phyloP scores from a whole-genome alignment of 2,329 filamentous ascomycete genomes.

The Penicillium olsonii region DNA sequence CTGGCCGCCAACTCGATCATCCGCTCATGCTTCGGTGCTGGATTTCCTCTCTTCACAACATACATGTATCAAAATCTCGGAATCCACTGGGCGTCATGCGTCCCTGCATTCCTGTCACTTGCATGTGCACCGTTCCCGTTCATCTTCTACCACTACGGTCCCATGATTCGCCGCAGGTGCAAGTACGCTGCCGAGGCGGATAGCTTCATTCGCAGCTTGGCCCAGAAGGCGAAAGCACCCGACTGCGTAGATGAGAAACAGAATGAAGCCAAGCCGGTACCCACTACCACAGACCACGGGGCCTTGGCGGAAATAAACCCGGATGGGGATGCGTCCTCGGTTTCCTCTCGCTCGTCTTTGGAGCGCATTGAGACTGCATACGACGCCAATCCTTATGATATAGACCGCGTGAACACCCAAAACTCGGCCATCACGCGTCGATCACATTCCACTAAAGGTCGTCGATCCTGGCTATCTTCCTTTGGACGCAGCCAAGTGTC shows the following conservation, averaged over 20 bases:
- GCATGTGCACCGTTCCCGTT: slow-evolving; percentile 41
- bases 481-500: slow-evolving; percentile 1
- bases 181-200: slow-evolving; percentile 38
- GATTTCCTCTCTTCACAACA: slow-evolving; percentile 46
- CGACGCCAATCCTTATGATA: slow-evolving; percentile 34
- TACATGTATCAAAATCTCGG: slow-evolving; percentile 44
- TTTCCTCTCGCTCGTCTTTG: slow-evolving; percentile 12
- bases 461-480: slow-evolving; percentile 7
- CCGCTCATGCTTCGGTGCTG: slow-evolving; percentile 44
- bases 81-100: slow-evolving; percentile 45
- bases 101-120: slow-evolving; percentile 45
- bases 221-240: slow-evolving; percentile 9
- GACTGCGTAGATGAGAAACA: not conserved
- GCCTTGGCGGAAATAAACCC: not conserved
- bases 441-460: slow-evolving; percentile 10
- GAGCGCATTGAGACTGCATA: slow-evolving; percentile 19
- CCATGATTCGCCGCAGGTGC: slow-evolving; percentile 35
- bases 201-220: slow-evolving; percentile 30
- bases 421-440: slow-evolving; percentile 29
- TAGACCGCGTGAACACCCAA: slow-evolving; percentile 34
- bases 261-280: not conserved
- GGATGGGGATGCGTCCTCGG: slow-evolving; percentile 3
- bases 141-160: slow-evolving; percentile 41
- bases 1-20: slow-evolving; percentile 45
- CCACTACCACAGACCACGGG: not conserved